Conservation (phyloP, 345 rosid genomes). For the Brassica napus region DNA sequence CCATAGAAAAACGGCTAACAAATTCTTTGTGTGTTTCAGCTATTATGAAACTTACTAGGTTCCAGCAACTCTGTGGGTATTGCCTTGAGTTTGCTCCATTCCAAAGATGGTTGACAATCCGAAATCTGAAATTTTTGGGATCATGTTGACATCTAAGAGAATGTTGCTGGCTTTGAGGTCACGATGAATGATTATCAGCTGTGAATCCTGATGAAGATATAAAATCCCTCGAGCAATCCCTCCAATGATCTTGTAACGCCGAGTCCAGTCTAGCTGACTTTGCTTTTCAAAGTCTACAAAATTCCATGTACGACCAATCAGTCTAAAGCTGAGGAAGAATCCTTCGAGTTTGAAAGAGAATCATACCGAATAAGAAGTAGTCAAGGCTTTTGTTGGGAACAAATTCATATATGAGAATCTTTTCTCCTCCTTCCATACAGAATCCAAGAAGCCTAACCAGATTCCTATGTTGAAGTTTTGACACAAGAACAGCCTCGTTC, state of each 20-base stretch:
- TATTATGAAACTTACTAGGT: not conserved
- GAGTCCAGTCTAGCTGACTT: not conserved
- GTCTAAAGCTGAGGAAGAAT: not conserved
- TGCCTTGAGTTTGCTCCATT: not conserved
- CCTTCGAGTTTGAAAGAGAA: not conserved
- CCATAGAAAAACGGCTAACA: not conserved
- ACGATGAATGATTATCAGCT: not conserved
- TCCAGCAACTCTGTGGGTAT: not conserved
- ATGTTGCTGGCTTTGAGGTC: not conserved
- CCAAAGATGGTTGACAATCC: not conserved
- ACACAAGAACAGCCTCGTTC: not conserved
- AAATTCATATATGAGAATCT: not conserved
- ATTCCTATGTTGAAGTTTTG: constrained; percentile 3
- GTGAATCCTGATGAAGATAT: not conserved
- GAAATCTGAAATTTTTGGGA: not conserved
- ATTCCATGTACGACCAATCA: not conserved
- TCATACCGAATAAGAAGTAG: not conserved
- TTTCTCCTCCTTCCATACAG: not conserved
- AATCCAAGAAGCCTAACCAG: constrained; percentile 1
- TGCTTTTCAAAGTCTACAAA: not conserved
- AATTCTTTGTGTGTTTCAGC: not conserved
- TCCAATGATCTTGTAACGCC: not conserved
- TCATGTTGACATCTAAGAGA: not conserved
- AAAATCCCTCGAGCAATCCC: not conserved
- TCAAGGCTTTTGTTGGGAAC: not conserved